phyloP scores from a whole-genome alignment of 345 rosid genomes.

The Mallotus nudiflorus region DNA sequence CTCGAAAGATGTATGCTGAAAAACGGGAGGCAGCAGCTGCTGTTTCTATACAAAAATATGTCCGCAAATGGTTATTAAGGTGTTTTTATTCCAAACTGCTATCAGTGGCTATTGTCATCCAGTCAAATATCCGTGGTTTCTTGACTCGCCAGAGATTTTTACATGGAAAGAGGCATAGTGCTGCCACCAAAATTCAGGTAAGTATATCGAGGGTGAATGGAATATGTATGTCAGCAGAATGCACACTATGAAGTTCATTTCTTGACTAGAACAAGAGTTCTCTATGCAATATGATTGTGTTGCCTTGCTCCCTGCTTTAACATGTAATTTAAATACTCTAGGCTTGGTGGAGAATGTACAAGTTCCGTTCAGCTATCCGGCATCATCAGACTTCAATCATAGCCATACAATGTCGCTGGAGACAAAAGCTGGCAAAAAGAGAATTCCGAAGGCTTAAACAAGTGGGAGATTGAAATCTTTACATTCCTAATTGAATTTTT shows the following conservation, averaged over 20 bases:
- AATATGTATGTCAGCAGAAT: background rate
- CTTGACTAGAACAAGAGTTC: background rate
- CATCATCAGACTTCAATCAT: slow-evolving; percentile 60
- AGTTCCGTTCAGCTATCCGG: slow-evolving; percentile 62
- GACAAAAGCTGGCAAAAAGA: slow-evolving; percentile 82
- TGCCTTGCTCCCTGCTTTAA: slow-evolving; percentile 10
- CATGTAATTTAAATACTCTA: slow-evolving; percentile 31
- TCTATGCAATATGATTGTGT: background rate
- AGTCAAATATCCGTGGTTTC: slow-evolving; percentile 69
- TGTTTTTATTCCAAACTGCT: slow-evolving; percentile 47
- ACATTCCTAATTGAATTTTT: background rate
- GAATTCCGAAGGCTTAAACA: slow-evolving; percentile 72
- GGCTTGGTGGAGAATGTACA: slow-evolving; percentile 79
- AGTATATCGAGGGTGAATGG: background rate
- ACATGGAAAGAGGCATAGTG: slow-evolving; percentile 57
- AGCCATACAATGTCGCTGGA: slow-evolving; percentile 88
- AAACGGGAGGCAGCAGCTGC: slow-evolving; percentile 75
- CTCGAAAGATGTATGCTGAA: slow-evolving; percentile 52
- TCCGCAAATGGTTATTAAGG: slow-evolving; percentile 59
- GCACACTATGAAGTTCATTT: background rate
- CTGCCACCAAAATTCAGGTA: slow-evolving; percentile 84
- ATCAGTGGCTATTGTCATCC: slow-evolving; percentile 57
- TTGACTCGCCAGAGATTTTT: slow-evolving; percentile 56
- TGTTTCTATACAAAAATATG: slow-evolving; percentile 61
- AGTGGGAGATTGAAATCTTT: slow-evolving; percentile 36